Evolutionary conservation across 148 eudicot genomes (phyloP), one percentile per base, ranked within the genome.

Genomic region (Drosera capensis): DNA sequence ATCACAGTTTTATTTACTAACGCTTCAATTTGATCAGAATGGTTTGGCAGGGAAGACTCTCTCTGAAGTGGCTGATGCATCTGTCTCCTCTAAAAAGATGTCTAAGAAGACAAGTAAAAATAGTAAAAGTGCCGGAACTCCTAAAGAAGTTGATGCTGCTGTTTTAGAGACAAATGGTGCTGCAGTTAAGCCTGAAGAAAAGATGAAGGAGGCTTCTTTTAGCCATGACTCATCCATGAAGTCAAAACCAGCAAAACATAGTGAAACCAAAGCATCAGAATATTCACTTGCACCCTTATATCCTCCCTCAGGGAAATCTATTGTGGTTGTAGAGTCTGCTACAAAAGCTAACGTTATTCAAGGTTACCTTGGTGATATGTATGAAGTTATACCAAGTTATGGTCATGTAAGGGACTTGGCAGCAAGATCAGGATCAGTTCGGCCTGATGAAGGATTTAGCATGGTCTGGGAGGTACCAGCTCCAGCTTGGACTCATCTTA

Each of bases 391-490:
- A 49, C 99, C 99, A 17, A 90, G 99, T 71, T 78, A 80, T 81
- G 99, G 99, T 44, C 99, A 84, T 76, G 84, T 90, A 19, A 75
- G 99, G 64, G 99, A 90, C 59, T 73, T 90, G 82, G 95, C 99
- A 52, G 80, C 88, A 17, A 73, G 85, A 67, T 80, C 95, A 22
- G 99, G 99, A 45, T 84, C 99, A 54, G 95, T 90, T 22, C 73
- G 85, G 58, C 99, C 93, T 43, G 77, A 80, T 51, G 87, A 90
- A n/a, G 95, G 80, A 67, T 90, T 90, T 54, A 78, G 93, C 54
- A 85, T 90, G 95, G 82, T 90, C 26, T 90, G 99, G 99, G 99
- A 90, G 65, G 99, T 90, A 23, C 88, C 93, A 49, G 67, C 99
- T 60, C 54, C 93, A 60, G 95, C 99, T 20, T 78, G 85, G 82